Evolutionary conservation across 1,139 yeast species (phyloP), one percentile per base, ranked within the genome.

Genomic region (Zygosaccharomyces sapae): DNA sequence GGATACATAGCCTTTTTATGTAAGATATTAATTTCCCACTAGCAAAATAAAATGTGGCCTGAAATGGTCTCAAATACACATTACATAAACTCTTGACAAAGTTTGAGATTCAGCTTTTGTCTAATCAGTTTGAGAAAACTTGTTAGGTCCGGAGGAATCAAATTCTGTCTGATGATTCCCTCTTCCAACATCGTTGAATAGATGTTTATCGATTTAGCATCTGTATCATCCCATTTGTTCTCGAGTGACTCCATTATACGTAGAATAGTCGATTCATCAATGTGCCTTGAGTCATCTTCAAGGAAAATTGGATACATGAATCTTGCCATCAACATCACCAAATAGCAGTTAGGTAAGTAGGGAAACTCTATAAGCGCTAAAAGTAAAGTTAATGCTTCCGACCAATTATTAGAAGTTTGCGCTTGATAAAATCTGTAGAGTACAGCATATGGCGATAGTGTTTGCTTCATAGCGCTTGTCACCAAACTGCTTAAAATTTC

Each of bases 361-460:
- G 74, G 77, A 68, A 86, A 87, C 43, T 76, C 73, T 47, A 88
- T 62, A 44, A 88, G 69, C 38, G 77, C 76, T 27, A 80, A 65
- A 38, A 86, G 61, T 48, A 67, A 70, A 45, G 55, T 56, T 24
- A 70, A 61, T 10, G 73, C 70, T 20, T 51, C 58, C 51, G 53
- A 61, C 50, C 56, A 61, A 39, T 61, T 56, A n/a, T 61, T 67
- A 16, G 52, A 47, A 13, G 56, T 52, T 47, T 59, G 68, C 50
- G 44, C 60, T 18, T 66, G 63, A 62, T 74, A 75, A 55, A 74
- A 80, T 52, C 75, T 78, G 47, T 70, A 72, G 41, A 85, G 67
- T 0, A 84, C 83, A 0, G 87, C 90, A 61, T 83, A 83, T 25
- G 94, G 94, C 0, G 92, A 71, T 43, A 85, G 66, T 39, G 84